These are phyloP conservation scores for Lichtheimia hyalospora DNA, from an alignment of 371 early-diverging fungal genomes.

Conservation along the genomic window DNA sequence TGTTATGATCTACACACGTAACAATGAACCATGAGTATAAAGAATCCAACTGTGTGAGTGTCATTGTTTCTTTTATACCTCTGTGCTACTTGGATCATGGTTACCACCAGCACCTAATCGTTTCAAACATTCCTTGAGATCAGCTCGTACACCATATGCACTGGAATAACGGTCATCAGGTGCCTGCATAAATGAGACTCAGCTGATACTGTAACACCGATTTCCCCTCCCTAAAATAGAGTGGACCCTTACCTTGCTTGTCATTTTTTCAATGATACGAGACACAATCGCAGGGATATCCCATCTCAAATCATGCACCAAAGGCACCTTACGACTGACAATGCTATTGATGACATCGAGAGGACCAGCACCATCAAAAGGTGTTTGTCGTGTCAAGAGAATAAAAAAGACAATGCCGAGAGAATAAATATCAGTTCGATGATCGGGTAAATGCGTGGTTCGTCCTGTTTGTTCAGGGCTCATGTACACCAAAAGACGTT, in stretches of 20 bases:
- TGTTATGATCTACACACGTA: conserved; percentile 24
- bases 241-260: conserved; percentile 44
- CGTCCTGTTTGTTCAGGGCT: conserved; percentile 60
- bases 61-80: no score
- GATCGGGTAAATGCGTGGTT: conserved; percentile 56
- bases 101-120: not conserved
- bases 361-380: conserved; percentile 52
- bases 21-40: no score
- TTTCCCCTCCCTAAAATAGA: no score
- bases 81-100: no score
- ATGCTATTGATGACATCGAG: conserved; percentile 55
- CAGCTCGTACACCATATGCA: conserved; percentile 55
- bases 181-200: conserved; percentile 27
- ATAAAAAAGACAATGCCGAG: conserved; percentile 56
- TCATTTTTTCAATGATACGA: conserved; percentile 57
- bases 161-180: conserved; percentile 58
- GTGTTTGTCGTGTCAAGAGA: conserved; percentile 47
- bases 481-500: conserved; percentile 28
- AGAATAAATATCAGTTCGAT: conserved; percentile 58
- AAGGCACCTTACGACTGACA: conserved; percentile 44
- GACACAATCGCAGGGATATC: conserved; percentile 51
- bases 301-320: conserved; percentile 42
- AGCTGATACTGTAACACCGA: not conserved
- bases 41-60: no score
- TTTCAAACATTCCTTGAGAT: conserved; percentile 46